Conservation (phyloP, 2,329 filamentous ascomycete species). For the Curvularia verruculosa region DNA sequence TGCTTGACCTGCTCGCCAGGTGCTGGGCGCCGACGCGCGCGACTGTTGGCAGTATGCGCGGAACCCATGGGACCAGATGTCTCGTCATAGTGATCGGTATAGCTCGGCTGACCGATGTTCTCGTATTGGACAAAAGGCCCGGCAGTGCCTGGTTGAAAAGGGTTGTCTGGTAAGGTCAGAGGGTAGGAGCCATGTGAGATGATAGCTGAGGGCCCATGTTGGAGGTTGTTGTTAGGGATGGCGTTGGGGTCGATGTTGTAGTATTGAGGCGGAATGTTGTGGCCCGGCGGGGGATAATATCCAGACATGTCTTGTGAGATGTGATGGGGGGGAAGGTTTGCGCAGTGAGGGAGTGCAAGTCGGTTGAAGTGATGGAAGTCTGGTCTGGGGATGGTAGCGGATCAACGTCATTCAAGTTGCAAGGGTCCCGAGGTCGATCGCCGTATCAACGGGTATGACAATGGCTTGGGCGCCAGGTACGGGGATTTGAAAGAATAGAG, state of each 20-base stretch:
- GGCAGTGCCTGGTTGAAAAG: slow-evolving; percentile 39
- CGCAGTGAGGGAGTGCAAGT: slow-evolving; percentile 27
- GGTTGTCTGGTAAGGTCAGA: slow-evolving; percentile 39
- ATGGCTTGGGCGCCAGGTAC: slow-evolving; percentile 39
- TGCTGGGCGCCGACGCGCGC: slow-evolving; percentile 39
- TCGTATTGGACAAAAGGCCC: slow-evolving; percentile 45
- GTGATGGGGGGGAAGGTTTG: slow-evolving; percentile 18
- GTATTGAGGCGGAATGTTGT: slow-evolving; percentile 44
- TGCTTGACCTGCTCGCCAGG: slow-evolving; percentile 81
- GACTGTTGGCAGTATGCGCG: slow-evolving; percentile 35
- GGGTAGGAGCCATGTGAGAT: slow-evolving; percentile 37
- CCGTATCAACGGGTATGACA: slow-evolving; percentile 33
- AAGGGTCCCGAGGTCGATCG: slow-evolving; percentile 45
- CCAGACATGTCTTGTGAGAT: slow-evolving; percentile 43
- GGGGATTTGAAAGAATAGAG: slow-evolving; percentile 25
- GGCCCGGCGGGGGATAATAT: slow-evolving; percentile 43
- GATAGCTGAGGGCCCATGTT: slow-evolving; percentile 38
- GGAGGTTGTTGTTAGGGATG: slow-evolving; percentile 25
- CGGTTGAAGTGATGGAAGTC: slow-evolving; percentile 23
- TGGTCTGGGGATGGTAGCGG: slow-evolving; percentile 36
- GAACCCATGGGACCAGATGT: slow-evolving; percentile 33
- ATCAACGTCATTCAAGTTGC: slow-evolving; percentile 50
- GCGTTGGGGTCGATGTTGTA: slow-evolving; percentile 43
- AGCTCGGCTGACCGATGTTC: slow-evolving; percentile 40
- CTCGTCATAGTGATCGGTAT: slow-evolving; percentile 48